Conservation (phyloP, 1,284 basidiomycete species). For the Cryptococcus deneoformans region DNA sequence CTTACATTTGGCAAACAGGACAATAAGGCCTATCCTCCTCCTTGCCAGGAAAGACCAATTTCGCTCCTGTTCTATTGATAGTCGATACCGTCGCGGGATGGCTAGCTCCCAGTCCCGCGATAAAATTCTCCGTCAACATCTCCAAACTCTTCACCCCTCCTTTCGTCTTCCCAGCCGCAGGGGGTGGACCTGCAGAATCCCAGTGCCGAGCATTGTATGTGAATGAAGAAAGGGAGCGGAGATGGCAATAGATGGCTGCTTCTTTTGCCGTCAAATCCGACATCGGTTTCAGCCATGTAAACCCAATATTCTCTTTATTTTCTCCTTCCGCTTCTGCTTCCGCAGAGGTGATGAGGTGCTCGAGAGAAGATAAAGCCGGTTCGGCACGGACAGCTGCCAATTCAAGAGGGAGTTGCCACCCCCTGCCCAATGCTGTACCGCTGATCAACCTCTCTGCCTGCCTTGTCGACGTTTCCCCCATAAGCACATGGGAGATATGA, state of each 20-base stretch:
- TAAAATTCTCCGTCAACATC: constrained; percentile 76
- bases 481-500: constrained; percentile 66
- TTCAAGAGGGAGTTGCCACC: constrained; percentile 70
- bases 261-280: constrained; percentile 77
- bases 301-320: neutral
- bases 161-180: constrained; percentile 50
- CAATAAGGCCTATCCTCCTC: constrained; percentile 52
- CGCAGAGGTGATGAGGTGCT: too few species aligned
- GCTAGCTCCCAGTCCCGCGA: constrained; percentile 71
- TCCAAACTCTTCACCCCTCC: constrained; percentile 55
- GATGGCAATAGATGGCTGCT: constrained; percentile 50
- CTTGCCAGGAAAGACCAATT: constrained; percentile 64
- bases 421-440: constrained; percentile 72
- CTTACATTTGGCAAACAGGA: constrained; percentile 67
- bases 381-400: constrained; percentile 53
- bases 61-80: constrained; percentile 72
- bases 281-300: constrained; percentile 65
- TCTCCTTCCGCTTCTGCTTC: neutral
- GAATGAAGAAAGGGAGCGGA: constrained; percentile 33
- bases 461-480: constrained; percentile 78
- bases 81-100: constrained; percentile 88
- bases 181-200: constrained; percentile 52
- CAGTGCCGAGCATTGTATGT: constrained; percentile 73
- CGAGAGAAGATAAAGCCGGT: neutral
- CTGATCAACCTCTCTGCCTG: constrained; percentile 74